Evolutionary conservation across 805 yeast genomes (phyloP).

Genomic region (Candida qinlingensis): DNA sequence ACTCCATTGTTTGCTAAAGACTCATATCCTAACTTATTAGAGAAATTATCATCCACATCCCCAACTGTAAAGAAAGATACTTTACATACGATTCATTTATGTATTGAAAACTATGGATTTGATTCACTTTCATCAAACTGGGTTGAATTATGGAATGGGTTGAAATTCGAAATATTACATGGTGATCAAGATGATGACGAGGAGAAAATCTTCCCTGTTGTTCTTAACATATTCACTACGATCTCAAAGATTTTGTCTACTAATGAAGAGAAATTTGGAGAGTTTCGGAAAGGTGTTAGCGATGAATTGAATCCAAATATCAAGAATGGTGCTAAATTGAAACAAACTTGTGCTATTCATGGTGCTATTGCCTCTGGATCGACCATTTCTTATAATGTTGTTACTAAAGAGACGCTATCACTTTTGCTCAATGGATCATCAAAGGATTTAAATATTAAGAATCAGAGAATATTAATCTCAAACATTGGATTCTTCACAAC

Average conservation of each 20-base stretch:
- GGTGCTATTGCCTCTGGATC: constrained; percentile 50
- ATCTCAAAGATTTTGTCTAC: constrained; percentile 35
- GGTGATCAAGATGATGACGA: constrained; percentile 51
- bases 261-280: constrained; percentile 29
- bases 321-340: constrained; percentile 45
- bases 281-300: constrained; percentile 34
- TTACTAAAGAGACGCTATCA: constrained; percentile 44
- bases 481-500: constrained; percentile 54
- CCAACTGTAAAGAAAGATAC: constrained; percentile 72
- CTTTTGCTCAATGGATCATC: constrained; percentile 31
- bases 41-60: constrained; percentile 73
- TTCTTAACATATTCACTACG: constrained; percentile 39
- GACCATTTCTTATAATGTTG: constrained; percentile 38
- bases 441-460: constrained; percentile 41
- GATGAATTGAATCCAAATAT: constrained; percentile 54
- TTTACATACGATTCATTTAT: constrained; percentile 51
- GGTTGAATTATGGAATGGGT: constrained; percentile 77
- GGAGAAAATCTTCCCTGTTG: constrained; percentile 36
- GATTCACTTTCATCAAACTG: constrained; percentile 54
- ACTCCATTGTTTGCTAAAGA: constrained; percentile 63
- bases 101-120: constrained; percentile 47
- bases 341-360: constrained; percentile 58
- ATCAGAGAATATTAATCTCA: constrained; percentile 55
- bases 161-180: constrained; percentile 86
- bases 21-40: constrained; percentile 69